phyloP scores from a whole-genome alignment of 768 basidiomycete genomes.

The Mrakia hoshinonis region DNA sequence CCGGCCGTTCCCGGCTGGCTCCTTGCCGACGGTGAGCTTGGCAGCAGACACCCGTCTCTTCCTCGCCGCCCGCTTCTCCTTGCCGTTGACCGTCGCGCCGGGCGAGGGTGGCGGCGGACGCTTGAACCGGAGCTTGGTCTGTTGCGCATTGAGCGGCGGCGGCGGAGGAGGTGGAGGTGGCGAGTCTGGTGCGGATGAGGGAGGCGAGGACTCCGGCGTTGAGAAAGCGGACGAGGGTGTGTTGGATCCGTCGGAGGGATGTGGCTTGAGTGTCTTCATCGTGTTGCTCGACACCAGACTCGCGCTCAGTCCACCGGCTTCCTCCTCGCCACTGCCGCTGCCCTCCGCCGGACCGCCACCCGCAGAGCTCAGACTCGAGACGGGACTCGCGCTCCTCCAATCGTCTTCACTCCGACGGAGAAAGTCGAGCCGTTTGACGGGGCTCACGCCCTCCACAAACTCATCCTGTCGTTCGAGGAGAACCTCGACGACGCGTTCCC shows the following conservation, averaged over 20 bases:
- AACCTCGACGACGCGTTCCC: conserved; percentile 27
- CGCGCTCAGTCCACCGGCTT: not conserved
- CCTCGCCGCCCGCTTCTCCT: conserved; percentile 14
- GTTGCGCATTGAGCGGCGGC: not conserved
- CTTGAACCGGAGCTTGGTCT: not conserved
- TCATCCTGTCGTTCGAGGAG: conserved; percentile 22
- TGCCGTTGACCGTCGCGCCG: not conserved
- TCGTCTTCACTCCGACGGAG: not conserved
- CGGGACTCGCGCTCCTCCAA: not conserved
- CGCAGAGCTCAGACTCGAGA: not conserved
- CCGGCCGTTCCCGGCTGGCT: not conserved
- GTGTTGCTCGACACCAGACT: not conserved
- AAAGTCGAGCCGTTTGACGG: not conserved
- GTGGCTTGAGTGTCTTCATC: not conserved
- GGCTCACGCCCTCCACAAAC: not conserved
- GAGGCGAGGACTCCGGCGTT: not conserved
- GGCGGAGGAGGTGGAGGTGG: not conserved
- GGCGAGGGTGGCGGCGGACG: not conserved
- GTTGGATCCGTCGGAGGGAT: not conserved
- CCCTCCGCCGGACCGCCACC: not conserved
- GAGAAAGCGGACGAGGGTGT: not conserved
- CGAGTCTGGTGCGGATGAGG: not conserved
- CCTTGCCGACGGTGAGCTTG: not conserved
- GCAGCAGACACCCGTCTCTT: conserved; percentile 4
- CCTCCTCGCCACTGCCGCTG: not conserved